A percentile compares a stretch with the other conserved stretches of the same genome.
These are phyloP conservation scores for Geotrichum phurueaensis DNA, from an alignment of 1,139 yeast species.

Conservation along the genomic window DNA sequence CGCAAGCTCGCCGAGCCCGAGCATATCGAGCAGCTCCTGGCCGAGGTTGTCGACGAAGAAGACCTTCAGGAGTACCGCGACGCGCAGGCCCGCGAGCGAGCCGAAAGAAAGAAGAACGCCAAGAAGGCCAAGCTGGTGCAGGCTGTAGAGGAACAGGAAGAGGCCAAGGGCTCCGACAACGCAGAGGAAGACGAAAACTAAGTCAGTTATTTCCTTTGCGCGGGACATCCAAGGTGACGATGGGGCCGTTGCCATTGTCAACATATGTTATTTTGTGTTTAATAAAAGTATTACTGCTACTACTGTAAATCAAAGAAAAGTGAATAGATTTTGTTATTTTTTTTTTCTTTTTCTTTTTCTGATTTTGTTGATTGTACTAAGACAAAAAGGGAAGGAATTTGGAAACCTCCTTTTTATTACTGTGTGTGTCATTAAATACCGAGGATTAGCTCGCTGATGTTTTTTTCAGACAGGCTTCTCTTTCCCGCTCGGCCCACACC, in stretches of 20 bases:
- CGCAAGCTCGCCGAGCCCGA: slow-evolving; percentile 40
- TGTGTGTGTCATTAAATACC: too few species aligned
- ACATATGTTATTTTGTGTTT: not conserved
- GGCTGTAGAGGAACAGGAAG: slow-evolving; percentile 17
- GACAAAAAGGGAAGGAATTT: not conserved
- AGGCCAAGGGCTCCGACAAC: slow-evolving; percentile 1
- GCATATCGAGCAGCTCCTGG: slow-evolving; percentile 66
- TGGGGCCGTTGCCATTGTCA: not conserved
- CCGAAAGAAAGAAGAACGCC: slow-evolving; percentile 28
- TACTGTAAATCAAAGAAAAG: not conserved
- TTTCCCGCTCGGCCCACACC: not conserved
- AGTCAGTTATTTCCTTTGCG: not conserved
- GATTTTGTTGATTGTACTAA: not conserved
- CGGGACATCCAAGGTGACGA: too few species aligned
- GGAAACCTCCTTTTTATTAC: too few species aligned
- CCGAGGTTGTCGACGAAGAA: slow-evolving; percentile 71
- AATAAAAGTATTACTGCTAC: not conserved
- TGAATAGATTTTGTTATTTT: not conserved
- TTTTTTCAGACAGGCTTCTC: not conserved
- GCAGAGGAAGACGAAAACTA: not conserved
- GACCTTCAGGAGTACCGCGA: slow-evolving; percentile 42
- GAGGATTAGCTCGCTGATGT: too few species aligned
- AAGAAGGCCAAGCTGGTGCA: slow-evolving; percentile 23
- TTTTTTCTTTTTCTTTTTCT: not conserved
- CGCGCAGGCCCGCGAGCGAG: slow-evolving; percentile 34